Conservation (phyloP, 1,284 basidiomycete species). For the Ustilago vetiveriae region DNA sequence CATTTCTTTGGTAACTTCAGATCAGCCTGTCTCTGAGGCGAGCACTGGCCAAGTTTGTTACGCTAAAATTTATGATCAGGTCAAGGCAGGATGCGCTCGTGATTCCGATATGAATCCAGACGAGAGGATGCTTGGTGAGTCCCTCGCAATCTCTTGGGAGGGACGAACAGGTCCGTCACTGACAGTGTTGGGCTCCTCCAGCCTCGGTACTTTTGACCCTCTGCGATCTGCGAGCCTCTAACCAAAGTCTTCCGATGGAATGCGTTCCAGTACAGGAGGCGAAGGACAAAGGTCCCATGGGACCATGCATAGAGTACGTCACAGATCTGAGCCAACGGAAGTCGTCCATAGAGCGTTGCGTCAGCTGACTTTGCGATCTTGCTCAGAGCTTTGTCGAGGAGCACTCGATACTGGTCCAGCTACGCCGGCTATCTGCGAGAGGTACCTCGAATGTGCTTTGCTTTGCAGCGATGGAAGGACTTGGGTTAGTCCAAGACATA, state of each 20-base stretch:
- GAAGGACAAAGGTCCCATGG: not conserved
- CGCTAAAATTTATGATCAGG: conserved; percentile 23
- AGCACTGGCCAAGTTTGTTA: conserved; percentile 14
- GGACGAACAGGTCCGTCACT: too few species aligned
- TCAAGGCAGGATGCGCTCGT: conserved; percentile 12
- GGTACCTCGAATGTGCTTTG: conserved; percentile 38
- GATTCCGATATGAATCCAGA: conserved; percentile 15
- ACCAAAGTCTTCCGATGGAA: conserved; percentile 32
- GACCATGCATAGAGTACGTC: conserved; percentile 27
- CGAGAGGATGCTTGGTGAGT: conserved; percentile 29
- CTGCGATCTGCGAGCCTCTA: conserved; percentile 27
- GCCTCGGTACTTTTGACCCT: conserved; percentile 30
- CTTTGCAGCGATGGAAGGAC: conserved; percentile 34
- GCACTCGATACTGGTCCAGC: conserved; percentile 38
- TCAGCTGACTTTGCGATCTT: too few species aligned
- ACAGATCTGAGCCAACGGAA: too few species aligned
- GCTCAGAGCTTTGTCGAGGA: conserved; percentile 38
- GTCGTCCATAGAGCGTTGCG: too few species aligned
- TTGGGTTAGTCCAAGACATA: conserved; percentile 16
- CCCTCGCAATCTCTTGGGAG: too few species aligned
- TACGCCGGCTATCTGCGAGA: conserved; percentile 49
- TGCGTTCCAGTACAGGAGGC: conserved; percentile 3
- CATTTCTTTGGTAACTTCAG: too few species aligned
- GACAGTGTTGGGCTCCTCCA: not conserved
- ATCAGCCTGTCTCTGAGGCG: too few species aligned